phyloP scores from a whole-genome alignment of 441 rosid species.

The Bruguiera hainesii region DNA sequence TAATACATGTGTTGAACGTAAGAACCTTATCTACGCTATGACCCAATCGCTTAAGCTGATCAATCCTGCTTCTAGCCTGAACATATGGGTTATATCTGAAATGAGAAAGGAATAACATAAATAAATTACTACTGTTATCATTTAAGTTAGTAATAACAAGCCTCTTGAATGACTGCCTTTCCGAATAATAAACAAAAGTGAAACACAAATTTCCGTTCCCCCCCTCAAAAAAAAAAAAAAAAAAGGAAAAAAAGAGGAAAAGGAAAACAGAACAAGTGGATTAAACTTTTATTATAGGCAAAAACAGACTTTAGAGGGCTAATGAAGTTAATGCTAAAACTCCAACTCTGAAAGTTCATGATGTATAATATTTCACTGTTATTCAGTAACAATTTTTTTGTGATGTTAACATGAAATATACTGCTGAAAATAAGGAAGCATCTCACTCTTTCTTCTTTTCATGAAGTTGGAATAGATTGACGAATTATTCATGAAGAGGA shows the following conservation, averaged over 20 bases:
- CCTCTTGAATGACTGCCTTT: conserved; percentile 1
- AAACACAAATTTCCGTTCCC: background rate
- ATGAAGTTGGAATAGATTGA: too few relatives aligned
- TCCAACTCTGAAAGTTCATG: background rate
- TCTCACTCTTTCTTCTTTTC: too few relatives aligned
- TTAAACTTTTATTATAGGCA: too few relatives aligned
- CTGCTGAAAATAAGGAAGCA: too few relatives aligned
- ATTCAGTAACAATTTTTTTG: too few relatives aligned
- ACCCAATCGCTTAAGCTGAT: conserved; percentile 97
- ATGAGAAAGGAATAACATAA: conserved; percentile 15
- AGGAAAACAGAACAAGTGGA: too few relatives aligned
- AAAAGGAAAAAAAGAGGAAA: background rate
- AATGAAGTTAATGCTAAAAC: background rate
- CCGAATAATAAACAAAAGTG: background rate
- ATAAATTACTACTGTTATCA: background rate
- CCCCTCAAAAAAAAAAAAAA: background rate
- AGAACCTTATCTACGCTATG: conserved; percentile 94
- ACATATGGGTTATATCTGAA: conserved; percentile 92
- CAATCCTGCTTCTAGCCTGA: conserved; percentile 97
- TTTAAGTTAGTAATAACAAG: background rate
- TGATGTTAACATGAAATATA: too few relatives aligned
- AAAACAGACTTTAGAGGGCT: too few relatives aligned
- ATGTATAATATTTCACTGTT: too few relatives aligned
- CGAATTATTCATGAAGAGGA: background rate
- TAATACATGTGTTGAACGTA: conserved; percentile 1